Evolutionary conservation across 495 filamentous ascomycete species (phyloP).

Genomic region (Hypoxylon lienhwacheense): DNA sequence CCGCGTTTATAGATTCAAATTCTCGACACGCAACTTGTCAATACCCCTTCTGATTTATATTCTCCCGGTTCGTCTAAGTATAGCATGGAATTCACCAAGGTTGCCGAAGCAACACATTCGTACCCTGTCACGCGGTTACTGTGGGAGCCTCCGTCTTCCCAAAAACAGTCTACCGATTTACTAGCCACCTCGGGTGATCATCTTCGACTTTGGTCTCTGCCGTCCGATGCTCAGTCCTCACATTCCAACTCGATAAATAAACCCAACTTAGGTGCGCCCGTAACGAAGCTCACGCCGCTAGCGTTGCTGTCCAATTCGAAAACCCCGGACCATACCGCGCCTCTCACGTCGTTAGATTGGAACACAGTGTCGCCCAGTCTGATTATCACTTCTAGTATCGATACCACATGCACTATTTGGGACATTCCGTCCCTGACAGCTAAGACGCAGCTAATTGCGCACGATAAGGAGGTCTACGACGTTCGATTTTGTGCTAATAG

Average conservation of each 20-base stretch:
- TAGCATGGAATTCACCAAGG: conserved; percentile 84
- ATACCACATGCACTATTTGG: conserved; percentile 99
- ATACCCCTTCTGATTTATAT: conserved; percentile 72
- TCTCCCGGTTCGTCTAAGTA: conserved; percentile 68
- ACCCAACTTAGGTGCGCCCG: conserved; percentile 62
- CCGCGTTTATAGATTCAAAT: conserved; percentile 81
- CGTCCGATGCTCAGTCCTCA: conserved; percentile 56
- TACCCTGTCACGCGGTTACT: conserved; percentile 95
- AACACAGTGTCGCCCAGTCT: conserved; percentile 93
- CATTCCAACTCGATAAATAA: conserved; percentile 75
- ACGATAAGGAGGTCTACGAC: conserved; percentile 99
- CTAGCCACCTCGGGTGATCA: conserved; percentile 97
- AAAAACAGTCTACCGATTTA: conserved; percentile 95
- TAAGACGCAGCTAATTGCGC: conserved; percentile 97
- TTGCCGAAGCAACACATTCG: conserved; percentile 97
- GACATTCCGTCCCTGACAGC: conserved; percentile 97
- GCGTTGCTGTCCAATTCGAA: conserved; percentile 96
- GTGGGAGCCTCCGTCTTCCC: conserved; percentile 96
- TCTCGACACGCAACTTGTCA: conserved; percentile 76
- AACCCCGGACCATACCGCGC: conserved; percentile 95
- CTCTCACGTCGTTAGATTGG: conserved; percentile 96
- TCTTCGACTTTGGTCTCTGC: conserved; percentile 89
- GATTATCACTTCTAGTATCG: conserved; percentile 98
- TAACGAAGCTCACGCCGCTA: conserved; percentile 88
- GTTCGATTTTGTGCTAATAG: conserved; percentile 96